Conservation (phyloP, 495 filamentous ascomycete species). For the Aspergillus steynii region DNA sequence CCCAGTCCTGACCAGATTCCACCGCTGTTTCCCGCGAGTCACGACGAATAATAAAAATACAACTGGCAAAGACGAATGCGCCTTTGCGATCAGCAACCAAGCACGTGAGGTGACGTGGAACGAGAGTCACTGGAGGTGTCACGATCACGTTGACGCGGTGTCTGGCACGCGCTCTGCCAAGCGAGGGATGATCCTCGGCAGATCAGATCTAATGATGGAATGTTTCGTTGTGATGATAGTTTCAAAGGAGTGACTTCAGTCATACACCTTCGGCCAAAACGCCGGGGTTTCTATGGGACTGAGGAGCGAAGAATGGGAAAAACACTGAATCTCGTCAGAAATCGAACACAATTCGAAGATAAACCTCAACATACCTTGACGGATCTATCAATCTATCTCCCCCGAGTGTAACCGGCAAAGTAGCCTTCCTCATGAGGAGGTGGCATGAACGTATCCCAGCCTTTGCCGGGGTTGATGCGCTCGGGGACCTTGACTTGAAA, state of each 20-base stretch:
- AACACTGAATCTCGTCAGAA: not conserved
- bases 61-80: not conserved
- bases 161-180: not conserved
- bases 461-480: constrained; percentile 15
- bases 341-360: not conserved
- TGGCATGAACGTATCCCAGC: constrained; percentile 16
- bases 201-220: constrained; percentile 6
- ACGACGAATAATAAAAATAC: not conserved
- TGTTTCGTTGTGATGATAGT: not conserved
- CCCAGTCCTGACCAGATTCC: not conserved
- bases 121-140: not conserved
- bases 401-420: constrained; percentile 3
- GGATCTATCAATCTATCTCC: not conserved
- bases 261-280: not conserved
- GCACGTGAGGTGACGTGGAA: not conserved
- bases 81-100: not conserved
- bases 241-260: not conserved
- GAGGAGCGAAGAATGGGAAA: not conserved
- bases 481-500: constrained; percentile 34
- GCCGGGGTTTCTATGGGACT: not conserved
- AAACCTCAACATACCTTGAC: not conserved
- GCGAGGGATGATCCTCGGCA: not conserved
- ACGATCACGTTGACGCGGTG: not conserved
- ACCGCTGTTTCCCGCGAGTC: not conserved
- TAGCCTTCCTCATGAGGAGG: constrained; percentile 7